A percentile compares a stretch with the other conserved stretches of the same genome.
phyloP scores from a whole-genome alignment of 2,329 filamentous ascomycete species.

The Monilinia vaccinii-corymbosi region DNA sequence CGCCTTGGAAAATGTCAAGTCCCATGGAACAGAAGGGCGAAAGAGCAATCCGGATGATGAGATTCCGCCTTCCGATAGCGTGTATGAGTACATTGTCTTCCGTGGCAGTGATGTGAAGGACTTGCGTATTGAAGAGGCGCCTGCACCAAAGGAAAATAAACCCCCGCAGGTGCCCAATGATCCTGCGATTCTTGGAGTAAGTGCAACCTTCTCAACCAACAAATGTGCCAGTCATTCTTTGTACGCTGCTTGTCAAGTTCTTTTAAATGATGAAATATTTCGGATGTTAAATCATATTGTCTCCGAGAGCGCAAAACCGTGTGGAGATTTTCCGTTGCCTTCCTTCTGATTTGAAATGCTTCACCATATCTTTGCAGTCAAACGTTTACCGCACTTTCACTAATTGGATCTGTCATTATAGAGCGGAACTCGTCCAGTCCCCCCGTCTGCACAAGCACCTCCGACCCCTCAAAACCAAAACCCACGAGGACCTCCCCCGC shows the following conservation, averaged over 20 bases:
- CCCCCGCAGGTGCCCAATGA: slow-evolving; percentile 80
- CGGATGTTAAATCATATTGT: slow-evolving; percentile 90
- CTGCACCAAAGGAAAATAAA: slow-evolving; percentile 63
- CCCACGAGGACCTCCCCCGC: slow-evolving; percentile 12
- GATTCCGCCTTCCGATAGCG: slow-evolving; percentile 71
- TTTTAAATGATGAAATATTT: slow-evolving; percentile 80
- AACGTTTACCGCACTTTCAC: slow-evolving; percentile 17
- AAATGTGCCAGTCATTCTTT: slow-evolving; percentile 4
- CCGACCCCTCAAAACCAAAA: slow-evolving; percentile 16
- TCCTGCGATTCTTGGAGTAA: slow-evolving; percentile 93
- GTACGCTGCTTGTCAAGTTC: slow-evolving; percentile 17
- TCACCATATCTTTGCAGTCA: slow-evolving; percentile 12
- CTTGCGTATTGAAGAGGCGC: slow-evolving; percentile 80
- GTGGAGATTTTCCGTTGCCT: slow-evolving; percentile 99
- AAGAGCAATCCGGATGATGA: slow-evolving; percentile 71
- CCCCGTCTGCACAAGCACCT: slow-evolving; percentile 11
- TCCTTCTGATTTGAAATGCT: slow-evolving; percentile 73
- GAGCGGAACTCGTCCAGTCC: slow-evolving; percentile 32
- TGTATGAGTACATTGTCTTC: slow-evolving; percentile 99
- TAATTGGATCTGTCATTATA: slow-evolving; percentile 32
- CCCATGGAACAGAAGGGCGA: slow-evolving; percentile 88
- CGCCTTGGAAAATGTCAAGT: slow-evolving; percentile 91
- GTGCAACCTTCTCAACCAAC: slow-evolving; percentile 35
- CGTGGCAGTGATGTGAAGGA: slow-evolving; percentile 98
- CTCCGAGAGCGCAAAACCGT: slow-evolving; percentile 90